Conservation (phyloP, 2,329 filamentous ascomycete species). For the Apiospora marii region DNA sequence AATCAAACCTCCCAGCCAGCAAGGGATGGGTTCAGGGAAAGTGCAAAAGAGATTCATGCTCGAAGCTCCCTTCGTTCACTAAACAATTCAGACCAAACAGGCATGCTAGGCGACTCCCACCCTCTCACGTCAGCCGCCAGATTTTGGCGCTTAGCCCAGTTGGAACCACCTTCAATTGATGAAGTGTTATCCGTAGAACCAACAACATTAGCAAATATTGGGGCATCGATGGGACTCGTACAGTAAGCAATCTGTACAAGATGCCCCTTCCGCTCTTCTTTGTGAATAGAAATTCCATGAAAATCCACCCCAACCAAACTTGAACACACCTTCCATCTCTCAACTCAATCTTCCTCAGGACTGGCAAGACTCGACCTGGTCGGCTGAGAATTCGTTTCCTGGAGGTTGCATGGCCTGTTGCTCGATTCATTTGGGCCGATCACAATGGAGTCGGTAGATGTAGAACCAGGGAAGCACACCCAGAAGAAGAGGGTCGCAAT, state of each 20-base stretch:
- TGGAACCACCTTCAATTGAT: no score
- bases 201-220: neutral
- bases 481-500: slow-evolving; percentile 33
- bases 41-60: neutral
- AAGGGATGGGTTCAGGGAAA: neutral
- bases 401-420: neutral
- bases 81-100: neutral
- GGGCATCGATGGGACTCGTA: neutral
- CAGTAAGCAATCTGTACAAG: neutral
- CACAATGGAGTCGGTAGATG: neutral
- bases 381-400: neutral
- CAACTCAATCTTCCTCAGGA: neutral
- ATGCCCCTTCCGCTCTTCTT: neutral
- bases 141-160: neutral
- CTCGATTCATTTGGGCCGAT: slow-evolving; percentile 9
- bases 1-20: neutral
- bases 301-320: neutral
- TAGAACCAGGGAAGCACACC: neutral
- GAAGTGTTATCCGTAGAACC: neutral
- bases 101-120: neutral
- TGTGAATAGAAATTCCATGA: neutral
- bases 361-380: neutral
- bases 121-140: slow-evolving; percentile 4
- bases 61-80: neutral
- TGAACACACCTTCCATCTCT: neutral